Conservation (phyloP, 2,329 filamentous ascomycete species). For the Lachnellula willkommii region DNA sequence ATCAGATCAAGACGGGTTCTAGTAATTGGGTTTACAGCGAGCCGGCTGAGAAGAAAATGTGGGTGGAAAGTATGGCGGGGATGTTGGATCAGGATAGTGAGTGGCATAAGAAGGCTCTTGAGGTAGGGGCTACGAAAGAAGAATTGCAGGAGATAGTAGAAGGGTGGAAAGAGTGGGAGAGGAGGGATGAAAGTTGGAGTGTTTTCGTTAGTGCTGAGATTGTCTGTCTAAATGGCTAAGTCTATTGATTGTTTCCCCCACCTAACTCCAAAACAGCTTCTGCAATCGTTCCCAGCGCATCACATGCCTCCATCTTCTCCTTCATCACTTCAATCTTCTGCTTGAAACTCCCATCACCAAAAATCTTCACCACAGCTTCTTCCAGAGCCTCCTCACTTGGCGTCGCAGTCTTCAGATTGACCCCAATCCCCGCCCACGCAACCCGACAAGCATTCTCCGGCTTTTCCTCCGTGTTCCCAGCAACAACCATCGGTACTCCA, state of each 20-base stretch:
- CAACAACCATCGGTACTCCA: constrained; percentile 33
- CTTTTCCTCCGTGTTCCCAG: constrained; percentile 33
- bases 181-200: too few relatives aligned
- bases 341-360: constrained; percentile 3
- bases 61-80: too few relatives aligned
- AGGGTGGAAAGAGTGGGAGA: too few relatives aligned
- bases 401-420: constrained; percentile 1
- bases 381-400: neutral
- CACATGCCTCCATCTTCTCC: constrained; percentile 5
- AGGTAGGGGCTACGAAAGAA: too few relatives aligned
- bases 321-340: neutral
- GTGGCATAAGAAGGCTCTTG: too few relatives aligned
- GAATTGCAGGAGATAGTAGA: too few relatives aligned
- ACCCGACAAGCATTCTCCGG: constrained; percentile 27
- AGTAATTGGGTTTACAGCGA: too few relatives aligned
- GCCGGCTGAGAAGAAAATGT: too few relatives aligned
- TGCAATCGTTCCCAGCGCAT: constrained; percentile 6
- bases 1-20: too few relatives aligned
- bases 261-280: constrained; percentile 7
- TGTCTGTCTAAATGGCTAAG: too few relatives aligned
- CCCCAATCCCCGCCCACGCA: constrained; percentile 21
- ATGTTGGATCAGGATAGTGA: too few relatives aligned
- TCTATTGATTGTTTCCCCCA: neutral
- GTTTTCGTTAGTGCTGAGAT: too few relatives aligned
- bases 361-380: constrained; percentile 1